Evolutionary conservation across 169 alveolate species (phyloP), one percentile per base, ranked within the genome.

Genomic region (Theileria equi): DNA sequence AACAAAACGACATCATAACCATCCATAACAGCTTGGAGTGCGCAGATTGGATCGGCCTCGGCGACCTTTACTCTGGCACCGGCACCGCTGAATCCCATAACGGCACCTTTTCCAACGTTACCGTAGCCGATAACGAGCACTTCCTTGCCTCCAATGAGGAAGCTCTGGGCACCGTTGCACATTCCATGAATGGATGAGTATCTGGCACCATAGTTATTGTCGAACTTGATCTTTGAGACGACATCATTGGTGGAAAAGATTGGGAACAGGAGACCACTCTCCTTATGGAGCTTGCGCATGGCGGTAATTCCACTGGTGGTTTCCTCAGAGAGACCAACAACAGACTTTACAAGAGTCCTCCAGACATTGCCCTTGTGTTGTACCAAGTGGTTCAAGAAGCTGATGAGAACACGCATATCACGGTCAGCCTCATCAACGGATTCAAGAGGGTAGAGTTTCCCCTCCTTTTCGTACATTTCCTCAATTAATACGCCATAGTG

Each of bases 81-180:
- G 29, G 92, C 90, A 11, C 98, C 98, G 67, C 93, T 89, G 95
- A 97, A 88, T 61, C 98, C 98, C 32, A 91, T 93, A 43, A 98
- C 99, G 61, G 96, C 95, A 38, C 99, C 99, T 85, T 96, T 97
- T 21, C 99, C 99, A 47, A 96, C 99, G 81, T 97, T 98, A 34
- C 99, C 99, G 78, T 80, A 97, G 52, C 99, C 99, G 65, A 96
- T 89, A 45, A 97, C 94, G 16, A 96, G 96, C 17, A 91, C 98
- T 29, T 89, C 90, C 92, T 96, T 96, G 53, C 99, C 99, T 3
- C 98, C 98, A 25, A 96, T 84, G 97, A 97, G 94, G 52, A 95
- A 98, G 5, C 82, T 68, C 73, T 96, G 98, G 34, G 98, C 96
- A 32, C 99, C 98, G 65, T 98, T 93, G 97, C 95, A 93, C 77